Evolutionary conservation across 495 filamentous ascomycete species (phyloP).

Genomic region (Hyphodiscus hymeniophilus): DNA sequence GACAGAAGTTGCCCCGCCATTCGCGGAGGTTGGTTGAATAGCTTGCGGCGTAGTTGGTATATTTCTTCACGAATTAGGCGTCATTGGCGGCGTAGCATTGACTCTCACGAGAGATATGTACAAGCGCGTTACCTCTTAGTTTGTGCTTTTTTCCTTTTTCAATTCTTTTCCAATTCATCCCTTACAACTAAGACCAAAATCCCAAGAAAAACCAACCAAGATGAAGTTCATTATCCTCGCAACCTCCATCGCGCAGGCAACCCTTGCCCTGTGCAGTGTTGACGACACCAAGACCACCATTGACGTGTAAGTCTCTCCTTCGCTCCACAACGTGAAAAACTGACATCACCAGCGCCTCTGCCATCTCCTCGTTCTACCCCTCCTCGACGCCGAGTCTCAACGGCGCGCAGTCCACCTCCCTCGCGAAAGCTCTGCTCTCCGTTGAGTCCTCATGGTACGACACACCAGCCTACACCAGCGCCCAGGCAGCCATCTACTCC

Average conservation of each 20-base stretch:
- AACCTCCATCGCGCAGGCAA: neutral
- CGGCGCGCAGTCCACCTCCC: conserved; percentile 5
- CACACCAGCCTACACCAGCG: conserved; percentile 33
- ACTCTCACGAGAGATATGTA: too few relatives aligned
- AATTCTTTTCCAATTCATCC: too few relatives aligned
- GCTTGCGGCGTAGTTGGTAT: too few relatives aligned
- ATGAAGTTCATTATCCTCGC: conserved; percentile 7
- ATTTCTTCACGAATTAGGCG: too few relatives aligned
- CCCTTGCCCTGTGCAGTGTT: conserved; percentile 1
- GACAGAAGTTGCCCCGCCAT: too few relatives aligned
- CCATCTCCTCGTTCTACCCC: conserved; percentile 11
- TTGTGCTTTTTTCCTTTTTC: too few relatives aligned
- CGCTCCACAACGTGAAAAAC: neutral
- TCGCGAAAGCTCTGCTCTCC: conserved; percentile 24
- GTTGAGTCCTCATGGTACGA: conserved; percentile 39
- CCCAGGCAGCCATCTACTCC: conserved; percentile 39
- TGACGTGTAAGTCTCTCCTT: conserved; percentile 3
- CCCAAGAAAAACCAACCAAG: neutral
- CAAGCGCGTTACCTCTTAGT: too few relatives aligned
- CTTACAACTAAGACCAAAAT: too few relatives aligned
- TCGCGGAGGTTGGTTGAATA: too few relatives aligned
- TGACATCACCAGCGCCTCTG: conserved; percentile 6
- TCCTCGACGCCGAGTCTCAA: conserved; percentile 2
- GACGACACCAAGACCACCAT: neutral
- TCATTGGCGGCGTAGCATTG: too few relatives aligned